Evolutionary conservation across 164 flowering plant species (phyloP).

Genomic region (Hamamelis virginiana): DNA sequence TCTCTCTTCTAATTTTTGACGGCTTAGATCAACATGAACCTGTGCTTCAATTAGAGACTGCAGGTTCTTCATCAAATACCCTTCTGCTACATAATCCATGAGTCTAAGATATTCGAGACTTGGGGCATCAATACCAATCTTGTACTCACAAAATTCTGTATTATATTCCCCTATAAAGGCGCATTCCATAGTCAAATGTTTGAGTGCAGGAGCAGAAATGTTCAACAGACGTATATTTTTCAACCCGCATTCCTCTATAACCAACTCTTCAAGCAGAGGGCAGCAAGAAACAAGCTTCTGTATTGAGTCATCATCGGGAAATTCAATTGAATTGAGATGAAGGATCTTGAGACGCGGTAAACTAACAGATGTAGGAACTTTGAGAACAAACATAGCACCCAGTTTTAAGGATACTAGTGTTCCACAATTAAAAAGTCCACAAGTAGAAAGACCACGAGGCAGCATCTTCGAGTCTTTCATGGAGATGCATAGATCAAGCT

Average conservation of each 20-base stretch:
- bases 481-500: background rate
- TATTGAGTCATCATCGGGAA: background rate
- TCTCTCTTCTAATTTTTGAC: background rate
- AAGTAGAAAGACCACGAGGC: background rate
- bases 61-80: background rate
- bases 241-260: background rate
- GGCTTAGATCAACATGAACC: background rate
- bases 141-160: background rate
- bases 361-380: background rate
- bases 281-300: background rate
- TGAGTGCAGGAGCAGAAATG: slow-evolving; percentile 1
- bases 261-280: background rate
- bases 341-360: background rate
- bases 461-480: background rate
- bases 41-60: background rate
- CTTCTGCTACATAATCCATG: background rate
- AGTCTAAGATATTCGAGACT: background rate
- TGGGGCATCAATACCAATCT: background rate
- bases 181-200: background rate
- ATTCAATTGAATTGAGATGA: background rate
- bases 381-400: background rate
- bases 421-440: background rate
- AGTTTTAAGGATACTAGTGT: background rate
- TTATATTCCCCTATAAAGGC: background rate
- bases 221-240: background rate